Conservation (phyloP, 805 yeast species). For the Clavispora phyllophila region DNA sequence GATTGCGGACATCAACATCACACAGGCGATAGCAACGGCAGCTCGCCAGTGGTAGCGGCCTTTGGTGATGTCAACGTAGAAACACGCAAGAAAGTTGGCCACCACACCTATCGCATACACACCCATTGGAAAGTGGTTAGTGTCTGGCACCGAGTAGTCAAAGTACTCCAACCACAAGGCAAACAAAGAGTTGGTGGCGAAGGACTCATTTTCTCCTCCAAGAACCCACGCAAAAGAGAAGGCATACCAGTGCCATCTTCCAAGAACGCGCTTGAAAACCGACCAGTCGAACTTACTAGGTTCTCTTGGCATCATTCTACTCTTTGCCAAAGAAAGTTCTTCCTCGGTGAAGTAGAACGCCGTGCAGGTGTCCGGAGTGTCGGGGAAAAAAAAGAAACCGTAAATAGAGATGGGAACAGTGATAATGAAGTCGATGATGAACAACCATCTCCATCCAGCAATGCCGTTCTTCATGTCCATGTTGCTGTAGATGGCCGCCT, state of each 20-base stretch:
- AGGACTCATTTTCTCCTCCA: constrained; percentile 47
- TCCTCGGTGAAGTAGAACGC: constrained; percentile 34
- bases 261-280: constrained; percentile 34
- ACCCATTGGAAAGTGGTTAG: constrained; percentile 54
- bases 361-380: constrained; percentile 41
- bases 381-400: constrained; percentile 58
- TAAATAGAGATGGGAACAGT: constrained; percentile 54
- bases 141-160: constrained; percentile 38
- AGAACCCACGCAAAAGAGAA: constrained; percentile 49
- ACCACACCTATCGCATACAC: constrained; percentile 47
- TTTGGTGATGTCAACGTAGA: constrained; percentile 37
- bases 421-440: constrained; percentile 54
- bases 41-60: constrained; percentile 43
- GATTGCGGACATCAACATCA: constrained; percentile 44
- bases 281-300: constrained; percentile 15
- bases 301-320: constrained; percentile 5
- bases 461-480: constrained; percentile 46
- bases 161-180: constrained; percentile 42
- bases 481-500: constrained; percentile 45
- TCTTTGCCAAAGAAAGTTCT: constrained; percentile 7
- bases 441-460: constrained; percentile 66
- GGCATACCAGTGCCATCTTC: constrained; percentile 55
- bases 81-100: constrained; percentile 40
- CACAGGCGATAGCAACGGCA: constrained; percentile 39
- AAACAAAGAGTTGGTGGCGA: constrained; percentile 42